Percentiles rank a stretch among this genome's conserved stretches.
phyloP scores from a whole-genome alignment of 192 early-diverging fungal genomes.

The Allomyces macrogynus region DNA sequence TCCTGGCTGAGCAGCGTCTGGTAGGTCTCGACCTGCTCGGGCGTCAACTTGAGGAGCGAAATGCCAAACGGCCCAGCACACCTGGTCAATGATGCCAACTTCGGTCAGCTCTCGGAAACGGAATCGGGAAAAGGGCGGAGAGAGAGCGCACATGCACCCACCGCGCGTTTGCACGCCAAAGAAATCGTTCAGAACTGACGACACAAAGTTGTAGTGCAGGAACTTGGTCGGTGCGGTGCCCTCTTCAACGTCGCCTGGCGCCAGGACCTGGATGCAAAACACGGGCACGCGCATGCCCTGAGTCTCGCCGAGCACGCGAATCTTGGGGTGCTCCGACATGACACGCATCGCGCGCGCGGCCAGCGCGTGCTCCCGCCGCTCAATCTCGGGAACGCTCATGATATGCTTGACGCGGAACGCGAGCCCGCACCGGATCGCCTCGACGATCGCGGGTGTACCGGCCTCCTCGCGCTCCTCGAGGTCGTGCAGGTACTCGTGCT shows the following conservation, averaged over 20 bases:
- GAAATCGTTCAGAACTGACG: conserved; percentile 11
- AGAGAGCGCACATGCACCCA: conserved; percentile 9
- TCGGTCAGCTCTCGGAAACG: too few species aligned
- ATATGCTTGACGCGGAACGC: conserved; percentile 18
- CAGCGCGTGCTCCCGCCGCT: conserved; percentile 6
- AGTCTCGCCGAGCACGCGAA: conserved; percentile 2
- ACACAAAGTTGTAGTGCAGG: conserved; percentile 10
- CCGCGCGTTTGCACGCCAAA: conserved; percentile 14
- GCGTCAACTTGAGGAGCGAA: conserved; percentile 6
- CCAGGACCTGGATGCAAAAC: conserved; percentile 1
- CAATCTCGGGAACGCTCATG: neutral
- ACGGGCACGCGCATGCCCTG: conserved; percentile 3
- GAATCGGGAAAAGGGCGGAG: neutral
- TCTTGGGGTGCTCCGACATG: neutral
- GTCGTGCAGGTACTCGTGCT: conserved; percentile 10
- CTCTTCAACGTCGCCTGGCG: neutral
- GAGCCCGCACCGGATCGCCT: conserved; percentile 16
- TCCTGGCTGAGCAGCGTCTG: neutral
- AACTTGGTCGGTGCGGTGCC: neutral
- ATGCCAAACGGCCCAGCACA: conserved; percentile 17
- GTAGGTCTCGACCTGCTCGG: neutral
- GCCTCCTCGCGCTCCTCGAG: conserved; percentile 16
- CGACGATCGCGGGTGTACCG: conserved; percentile 20
- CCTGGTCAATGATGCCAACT: neutral
- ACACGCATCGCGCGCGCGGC: neutral